Percentiles rank a stretch among this genome's conserved stretches.
These are phyloP conservation scores for Sequoia sempervirens DNA, from an alignment of 75 land plant species.

Conservation along the genomic window DNA sequence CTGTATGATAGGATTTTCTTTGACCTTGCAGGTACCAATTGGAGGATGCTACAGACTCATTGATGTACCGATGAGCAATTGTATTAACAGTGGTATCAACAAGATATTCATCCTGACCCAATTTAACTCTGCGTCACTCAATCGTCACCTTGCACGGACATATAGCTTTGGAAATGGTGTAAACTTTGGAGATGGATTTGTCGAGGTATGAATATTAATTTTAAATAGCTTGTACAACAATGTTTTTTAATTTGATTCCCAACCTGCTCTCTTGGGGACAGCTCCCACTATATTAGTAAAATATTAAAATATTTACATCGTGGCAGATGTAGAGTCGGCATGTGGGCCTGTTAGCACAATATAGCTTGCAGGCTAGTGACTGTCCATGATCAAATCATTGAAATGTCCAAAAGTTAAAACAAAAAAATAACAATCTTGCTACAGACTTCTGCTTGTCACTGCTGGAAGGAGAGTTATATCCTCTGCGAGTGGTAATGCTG, in stretches of 20 bases:
- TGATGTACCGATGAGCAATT: conserved; percentile 86
- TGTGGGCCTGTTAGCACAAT: too few relatives aligned
- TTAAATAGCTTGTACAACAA: background rate
- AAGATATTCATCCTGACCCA: conserved; percentile 77
- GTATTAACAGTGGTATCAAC: conserved; percentile 82
- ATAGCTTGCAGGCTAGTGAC: too few relatives aligned
- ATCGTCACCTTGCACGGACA: conserved; percentile 74
- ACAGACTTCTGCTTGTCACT: too few relatives aligned
- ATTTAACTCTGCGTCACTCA: conserved; percentile 73
- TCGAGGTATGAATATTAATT: conserved; percentile 50
- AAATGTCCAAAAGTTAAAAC: too few relatives aligned
- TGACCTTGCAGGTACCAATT: conserved; percentile 59
- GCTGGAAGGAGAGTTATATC: too few relatives aligned
- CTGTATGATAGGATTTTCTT: background rate
- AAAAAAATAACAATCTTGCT: too few relatives aligned
- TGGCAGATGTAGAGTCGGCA: too few relatives aligned
- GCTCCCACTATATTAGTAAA: too few relatives aligned
- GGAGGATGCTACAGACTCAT: conserved; percentile 82
- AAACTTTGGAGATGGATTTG: conserved; percentile 82
- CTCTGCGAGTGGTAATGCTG: too few relatives aligned
- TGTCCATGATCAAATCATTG: too few relatives aligned
- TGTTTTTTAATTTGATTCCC: background rate
- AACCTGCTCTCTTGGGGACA: too few relatives aligned
- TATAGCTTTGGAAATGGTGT: conserved; percentile 68
- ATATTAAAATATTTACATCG: too few relatives aligned